phyloP scores from a whole-genome alignment of 257 asterid genomes.

The Nyctanthes arbortristis region DNA sequence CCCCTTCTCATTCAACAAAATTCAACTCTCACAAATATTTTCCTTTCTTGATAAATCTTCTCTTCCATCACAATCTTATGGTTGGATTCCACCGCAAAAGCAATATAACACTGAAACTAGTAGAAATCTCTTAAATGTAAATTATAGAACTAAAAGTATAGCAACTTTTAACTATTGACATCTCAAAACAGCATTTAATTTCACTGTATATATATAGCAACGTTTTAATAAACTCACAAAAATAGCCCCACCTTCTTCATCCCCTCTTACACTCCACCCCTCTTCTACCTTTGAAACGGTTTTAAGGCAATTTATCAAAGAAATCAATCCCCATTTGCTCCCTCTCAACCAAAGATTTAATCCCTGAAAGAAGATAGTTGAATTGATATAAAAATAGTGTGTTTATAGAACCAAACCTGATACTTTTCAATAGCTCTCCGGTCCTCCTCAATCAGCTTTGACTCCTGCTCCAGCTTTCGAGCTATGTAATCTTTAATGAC shows the following conservation, averaged over 20 bases:
- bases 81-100: too few species aligned
- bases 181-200: not conserved
- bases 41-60: too few species aligned
- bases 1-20: too few species aligned
- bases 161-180: not conserved
- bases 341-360: constrained; percentile 4
- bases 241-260: too few species aligned
- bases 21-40: too few species aligned
- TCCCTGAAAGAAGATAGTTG: constrained; percentile 11
- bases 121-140: not conserved
- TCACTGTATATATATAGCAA: too few species aligned
- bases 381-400: not conserved
- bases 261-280: too few species aligned
- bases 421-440: constrained; percentile 81
- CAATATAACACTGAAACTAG: not conserved
- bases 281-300: not conserved
- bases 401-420: constrained; percentile 56
- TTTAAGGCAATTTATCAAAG: not conserved
- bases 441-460: constrained; percentile 87
- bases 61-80: too few species aligned
- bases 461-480: constrained; percentile 89
- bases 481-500: constrained; percentile 91
- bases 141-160: not conserved
- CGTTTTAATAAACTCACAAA: too few species aligned
- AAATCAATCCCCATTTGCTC: not conserved